Conservation (phyloP, 2,329 filamentous ascomycete genomes). For the Xylariaceae sp. region DNA sequence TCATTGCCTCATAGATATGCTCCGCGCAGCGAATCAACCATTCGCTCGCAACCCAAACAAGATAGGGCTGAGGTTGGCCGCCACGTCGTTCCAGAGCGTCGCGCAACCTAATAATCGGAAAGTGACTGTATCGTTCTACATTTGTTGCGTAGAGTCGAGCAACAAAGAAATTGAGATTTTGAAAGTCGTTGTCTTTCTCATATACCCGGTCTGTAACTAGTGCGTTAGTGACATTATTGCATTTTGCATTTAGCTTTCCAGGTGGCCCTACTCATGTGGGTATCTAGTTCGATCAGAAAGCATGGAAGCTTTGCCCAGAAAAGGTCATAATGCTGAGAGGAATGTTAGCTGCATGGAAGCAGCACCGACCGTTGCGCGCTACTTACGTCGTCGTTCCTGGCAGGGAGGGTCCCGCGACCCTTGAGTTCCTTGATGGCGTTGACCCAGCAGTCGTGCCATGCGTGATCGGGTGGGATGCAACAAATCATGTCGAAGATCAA, state of each 20-base stretch:
- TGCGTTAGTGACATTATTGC: neutral
- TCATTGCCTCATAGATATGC: neutral
- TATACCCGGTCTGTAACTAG: neutral
- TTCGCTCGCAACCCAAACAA: constrained; percentile 3
- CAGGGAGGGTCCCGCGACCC: constrained; percentile 1
- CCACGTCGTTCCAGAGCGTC: constrained; percentile 1
- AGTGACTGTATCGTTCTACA: neutral
- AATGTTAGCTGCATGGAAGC: neutral
- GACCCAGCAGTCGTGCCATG: constrained; percentile 1
- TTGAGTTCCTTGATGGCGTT: constrained; percentile 1
- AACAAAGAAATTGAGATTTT: neutral
- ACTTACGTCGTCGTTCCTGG: neutral
- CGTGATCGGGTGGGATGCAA: constrained; percentile 2
- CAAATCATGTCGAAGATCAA: constrained; percentile 5
- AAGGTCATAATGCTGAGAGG: neutral
- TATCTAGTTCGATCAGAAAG: neutral
- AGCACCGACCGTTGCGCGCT: neutral
- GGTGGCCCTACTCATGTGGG: neutral
- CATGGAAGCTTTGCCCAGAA: constrained; percentile 1
- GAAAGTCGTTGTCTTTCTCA: constrained; percentile 3
- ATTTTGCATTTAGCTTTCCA: neutral
- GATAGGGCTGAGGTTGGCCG: neutral
- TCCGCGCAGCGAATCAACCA: constrained; percentile 2
- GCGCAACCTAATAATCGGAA: neutral
- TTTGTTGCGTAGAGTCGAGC: neutral